These are phyloP conservation scores for Trichoderma gracile DNA, from an alignment of 2,329 filamentous ascomycete species.

Conservation along the genomic window DNA sequence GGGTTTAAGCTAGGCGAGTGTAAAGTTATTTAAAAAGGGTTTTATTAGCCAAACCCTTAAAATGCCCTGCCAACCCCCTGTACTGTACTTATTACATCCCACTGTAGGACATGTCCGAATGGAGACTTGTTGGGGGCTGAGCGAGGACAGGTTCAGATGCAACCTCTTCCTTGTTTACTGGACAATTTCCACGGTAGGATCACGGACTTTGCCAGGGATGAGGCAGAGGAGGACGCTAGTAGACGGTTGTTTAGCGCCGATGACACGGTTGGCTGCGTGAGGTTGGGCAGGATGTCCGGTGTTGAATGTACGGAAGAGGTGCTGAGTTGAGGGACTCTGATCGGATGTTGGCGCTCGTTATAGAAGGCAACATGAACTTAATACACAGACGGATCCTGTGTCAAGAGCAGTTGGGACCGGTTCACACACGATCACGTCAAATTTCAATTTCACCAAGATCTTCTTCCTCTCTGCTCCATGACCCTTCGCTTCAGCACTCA, in stretches of 20 bases:
- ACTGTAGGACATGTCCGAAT: neutral
- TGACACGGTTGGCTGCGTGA: neutral
- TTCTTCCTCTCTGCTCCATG: too few relatives aligned
- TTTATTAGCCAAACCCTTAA: too few relatives aligned
- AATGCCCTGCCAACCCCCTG: too few relatives aligned
- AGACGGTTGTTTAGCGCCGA: neutral
- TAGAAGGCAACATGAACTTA: too few relatives aligned
- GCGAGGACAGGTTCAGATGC: neutral
- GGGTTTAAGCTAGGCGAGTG: too few relatives aligned
- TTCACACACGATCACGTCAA: neutral
- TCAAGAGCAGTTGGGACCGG: neutral
- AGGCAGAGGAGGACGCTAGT: slow-evolving; percentile 14
- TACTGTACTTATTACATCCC: too few relatives aligned
- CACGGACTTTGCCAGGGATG: neutral
- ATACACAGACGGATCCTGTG: neutral
- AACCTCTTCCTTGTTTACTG: neutral
- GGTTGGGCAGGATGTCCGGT: neutral
- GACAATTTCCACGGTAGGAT: neutral
- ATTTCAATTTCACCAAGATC: neutral
- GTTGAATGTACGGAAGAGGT: neutral
- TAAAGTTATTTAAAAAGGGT: too few relatives aligned
- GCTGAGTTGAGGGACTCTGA: neutral
- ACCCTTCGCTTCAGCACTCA: neutral
- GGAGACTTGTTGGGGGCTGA: neutral
- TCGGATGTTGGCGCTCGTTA: neutral